phyloP scores from a whole-genome alignment of 2,329 filamentous ascomycete genomes.

The Fusarium sp. region DNA sequence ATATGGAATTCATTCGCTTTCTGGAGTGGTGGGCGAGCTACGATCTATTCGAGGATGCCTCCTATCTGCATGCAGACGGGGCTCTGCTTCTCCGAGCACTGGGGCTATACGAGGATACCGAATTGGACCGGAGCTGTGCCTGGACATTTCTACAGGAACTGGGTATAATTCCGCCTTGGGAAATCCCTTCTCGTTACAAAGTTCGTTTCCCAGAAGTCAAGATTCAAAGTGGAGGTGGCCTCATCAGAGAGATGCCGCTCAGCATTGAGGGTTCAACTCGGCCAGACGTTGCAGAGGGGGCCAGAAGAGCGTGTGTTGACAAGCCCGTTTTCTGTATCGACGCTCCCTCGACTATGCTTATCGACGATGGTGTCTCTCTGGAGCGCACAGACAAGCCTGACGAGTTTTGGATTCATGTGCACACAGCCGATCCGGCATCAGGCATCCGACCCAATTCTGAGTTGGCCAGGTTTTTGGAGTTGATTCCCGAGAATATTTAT shows the following conservation, averaged over 20 bases:
- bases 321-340: constrained; percentile 81
- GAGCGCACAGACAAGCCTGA: constrained; percentile 66
- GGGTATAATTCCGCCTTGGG: constrained; percentile 78
- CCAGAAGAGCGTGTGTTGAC: constrained; percentile 71
- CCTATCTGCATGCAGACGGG: constrained; percentile 71
- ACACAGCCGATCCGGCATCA: constrained; percentile 83
- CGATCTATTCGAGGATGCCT: constrained; percentile 64
- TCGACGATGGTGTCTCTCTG: constrained; percentile 84
- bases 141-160: constrained; percentile 82
- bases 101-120: constrained; percentile 67
- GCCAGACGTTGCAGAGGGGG: constrained; percentile 60
- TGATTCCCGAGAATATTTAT: constrained; percentile 71
- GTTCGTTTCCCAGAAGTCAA: constrained; percentile 65
- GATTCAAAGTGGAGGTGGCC: constrained; percentile 59
- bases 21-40: constrained; percentile 76
- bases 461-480: constrained; percentile 71
- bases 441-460: constrained; percentile 71
- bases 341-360: constrained; percentile 72
- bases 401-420: constrained; percentile 81
- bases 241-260: constrained; percentile 54
- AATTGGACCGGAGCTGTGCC: constrained; percentile 59
- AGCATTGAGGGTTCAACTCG: constrained; percentile 53
- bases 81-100: constrained; percentile 73
- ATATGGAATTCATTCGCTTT: constrained; percentile 71
- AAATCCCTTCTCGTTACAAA: constrained; percentile 74